Evolutionary conservation across 2,329 filamentous ascomycete genomes (phyloP).

Genomic region (Talaromyces funiculosus): DNA sequence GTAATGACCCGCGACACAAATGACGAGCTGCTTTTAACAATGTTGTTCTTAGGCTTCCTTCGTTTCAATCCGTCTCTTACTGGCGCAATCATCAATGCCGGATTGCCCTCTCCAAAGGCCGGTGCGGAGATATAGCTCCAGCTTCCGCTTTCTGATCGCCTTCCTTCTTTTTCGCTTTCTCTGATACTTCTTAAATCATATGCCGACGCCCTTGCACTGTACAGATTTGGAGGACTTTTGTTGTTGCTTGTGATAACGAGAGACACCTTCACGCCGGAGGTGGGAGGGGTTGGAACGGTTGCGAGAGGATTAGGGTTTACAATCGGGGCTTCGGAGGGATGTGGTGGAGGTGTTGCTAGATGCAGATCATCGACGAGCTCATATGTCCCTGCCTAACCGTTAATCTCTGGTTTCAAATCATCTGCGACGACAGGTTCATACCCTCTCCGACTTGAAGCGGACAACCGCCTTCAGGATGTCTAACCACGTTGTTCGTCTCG

Average conservation of each 20-base stretch:
- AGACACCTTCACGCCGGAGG: constrained; percentile 76
- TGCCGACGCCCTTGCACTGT: constrained; percentile 50
- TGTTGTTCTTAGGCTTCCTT: constrained; percentile 95
- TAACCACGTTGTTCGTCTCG: constrained; percentile 88
- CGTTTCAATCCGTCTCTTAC: constrained; percentile 66
- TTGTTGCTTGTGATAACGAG: constrained; percentile 66
- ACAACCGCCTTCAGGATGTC: constrained; percentile 75
- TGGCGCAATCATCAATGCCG: constrained; percentile 58
- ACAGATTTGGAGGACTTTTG: constrained; percentile 41
- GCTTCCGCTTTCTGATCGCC: constrained; percentile 57
- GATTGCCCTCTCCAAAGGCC: constrained; percentile 81
- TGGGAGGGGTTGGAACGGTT: constrained; percentile 77
- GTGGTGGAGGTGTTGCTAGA: constrained; percentile 87
- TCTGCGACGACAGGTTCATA: constrained; percentile 29
- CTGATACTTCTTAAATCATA: constrained; percentile 46
- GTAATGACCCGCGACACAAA: constrained; percentile 96
- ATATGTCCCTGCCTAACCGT: constrained; percentile 64
- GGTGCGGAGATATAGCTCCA: constrained; percentile 45
- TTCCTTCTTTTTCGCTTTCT: constrained; percentile 57
- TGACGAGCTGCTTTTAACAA: constrained; percentile 96
- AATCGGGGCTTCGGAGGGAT: constrained; percentile 85
- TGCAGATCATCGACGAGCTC: constrained; percentile 83
- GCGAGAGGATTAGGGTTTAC: constrained; percentile 86
- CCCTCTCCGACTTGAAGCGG: constrained; percentile 93
- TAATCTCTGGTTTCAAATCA: constrained; percentile 1